Evolutionary conservation across 176 grass and related monocot species (phyloP), one percentile per base, ranked within the genome.

Genomic region (Puya raimondii): DNA sequence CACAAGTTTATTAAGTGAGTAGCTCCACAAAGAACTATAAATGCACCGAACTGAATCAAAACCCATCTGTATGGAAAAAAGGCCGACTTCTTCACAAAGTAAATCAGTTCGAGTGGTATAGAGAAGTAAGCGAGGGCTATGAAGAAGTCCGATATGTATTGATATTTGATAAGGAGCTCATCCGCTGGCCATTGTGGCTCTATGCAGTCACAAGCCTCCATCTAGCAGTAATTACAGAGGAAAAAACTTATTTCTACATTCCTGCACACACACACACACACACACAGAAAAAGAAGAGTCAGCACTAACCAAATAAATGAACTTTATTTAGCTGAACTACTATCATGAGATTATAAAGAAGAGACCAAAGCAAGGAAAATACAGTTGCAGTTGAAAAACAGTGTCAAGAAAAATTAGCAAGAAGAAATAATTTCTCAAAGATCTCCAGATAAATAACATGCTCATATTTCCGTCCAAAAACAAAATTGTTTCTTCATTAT

Each of bases 131-230:
- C 88, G 11, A 91, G 82, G 51, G 85, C 87, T 57, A 96, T 96
- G 69, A 96, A 86, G 71, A 96, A 96, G 80, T 96, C 91, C 0
- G 87, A 90, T 73, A 90, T 90, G 70, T 90, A 90, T 47, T 90
- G 87, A 71, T 90, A 90, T 61, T 85, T 90, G 50, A 81, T 74
- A 16, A 90, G 72, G 49, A 90, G 83, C 25, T 90, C 87, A 16
- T 90, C 87, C 15, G 79, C 75, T 3, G 87, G 83, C 79, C 82
- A 90, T 73, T 79, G 83, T n/a, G 87, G 87, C 68, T 90, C 87
- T 3, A 86, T 79, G 72, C 87, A 90, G 74, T 90, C 87, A 78
- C 87, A 90, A 12, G 79, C 83, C 50, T 90, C 87, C 83, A 90
- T 90, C 48, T 51, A 13, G 6, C 25, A 50, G 64, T 26, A 59